Percentiles rank a stretch among this genome's conserved stretches.
Evolutionary conservation across 495 filamentous ascomycete species (phyloP).

Genomic region (Collariella sp.): DNA sequence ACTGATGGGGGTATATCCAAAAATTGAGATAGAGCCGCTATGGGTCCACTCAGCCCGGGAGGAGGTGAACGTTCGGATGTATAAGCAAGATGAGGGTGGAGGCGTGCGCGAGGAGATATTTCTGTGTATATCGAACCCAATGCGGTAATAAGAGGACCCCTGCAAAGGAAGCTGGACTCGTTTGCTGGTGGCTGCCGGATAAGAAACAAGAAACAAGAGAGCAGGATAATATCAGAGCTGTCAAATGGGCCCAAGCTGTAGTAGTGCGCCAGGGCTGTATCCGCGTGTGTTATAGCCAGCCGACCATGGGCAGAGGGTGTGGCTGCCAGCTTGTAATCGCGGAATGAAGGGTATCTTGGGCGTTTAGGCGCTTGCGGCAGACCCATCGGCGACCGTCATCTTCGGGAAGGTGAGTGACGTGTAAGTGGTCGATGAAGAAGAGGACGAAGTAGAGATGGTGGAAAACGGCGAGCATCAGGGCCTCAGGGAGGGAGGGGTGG

Average conservation of each 20-base stretch:
- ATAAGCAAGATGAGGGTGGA: slow-evolving; percentile 9
- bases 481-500: background rate
- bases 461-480: background rate
- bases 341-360: slow-evolving; percentile 15
- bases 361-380: slow-evolving; percentile 26
- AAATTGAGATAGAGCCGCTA: background rate
- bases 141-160: background rate
- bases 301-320: background rate
- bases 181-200: background rate
- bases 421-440: slow-evolving; percentile 6
- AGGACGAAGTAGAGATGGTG: background rate
- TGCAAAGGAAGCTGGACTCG: background rate
- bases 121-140: background rate
- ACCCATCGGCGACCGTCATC: slow-evolving; percentile 24
- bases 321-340: background rate
- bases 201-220: slow-evolving; percentile 4
- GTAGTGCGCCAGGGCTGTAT: background rate
- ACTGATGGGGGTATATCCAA: slow-evolving; percentile 16
- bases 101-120: slow-evolving; percentile 4
- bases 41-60: slow-evolving; percentile 11
- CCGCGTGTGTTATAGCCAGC: background rate
- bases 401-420: slow-evolving; percentile 23
- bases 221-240: slow-evolving; percentile 12
- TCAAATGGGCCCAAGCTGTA: slow-evolving; percentile 7
- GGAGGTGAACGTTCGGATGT: background rate